Percentiles rank a stretch among this genome's conserved stretches.
These are phyloP conservation scores for Usnea hakonensis DNA, from an alignment of 495 filamentous ascomycete species.

Conservation along the genomic window DNA sequence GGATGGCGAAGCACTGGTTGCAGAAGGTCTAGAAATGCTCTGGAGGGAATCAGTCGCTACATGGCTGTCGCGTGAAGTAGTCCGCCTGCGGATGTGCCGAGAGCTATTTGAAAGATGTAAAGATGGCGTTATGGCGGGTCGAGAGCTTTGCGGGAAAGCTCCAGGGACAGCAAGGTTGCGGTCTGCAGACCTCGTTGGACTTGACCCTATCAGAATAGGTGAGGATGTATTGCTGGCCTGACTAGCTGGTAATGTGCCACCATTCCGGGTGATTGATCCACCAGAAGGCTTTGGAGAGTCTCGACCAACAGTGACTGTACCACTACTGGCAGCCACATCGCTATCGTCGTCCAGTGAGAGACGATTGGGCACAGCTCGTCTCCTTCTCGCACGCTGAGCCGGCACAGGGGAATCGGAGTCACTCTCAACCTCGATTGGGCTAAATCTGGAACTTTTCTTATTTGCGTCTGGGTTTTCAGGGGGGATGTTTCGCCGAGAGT, in stretches of 20 bases:
- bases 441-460: not conserved
- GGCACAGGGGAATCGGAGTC: constrained; percentile 19
- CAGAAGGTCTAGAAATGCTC: not conserved
- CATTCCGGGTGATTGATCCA: not conserved
- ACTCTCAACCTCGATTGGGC: constrained; percentile 16
- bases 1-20: not conserved
- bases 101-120: not conserved
- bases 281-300: constrained; percentile 1
- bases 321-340: constrained; percentile 11
- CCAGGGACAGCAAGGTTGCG: not conserved
- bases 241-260: not conserved
- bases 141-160: not conserved
- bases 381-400: constrained; percentile 9
- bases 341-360: constrained; percentile 12
- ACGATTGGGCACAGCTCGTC: constrained; percentile 3
- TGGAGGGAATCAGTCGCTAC: not conserved
- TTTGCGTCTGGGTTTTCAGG: not conserved
- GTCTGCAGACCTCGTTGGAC: constrained; percentile 1
- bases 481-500: not conserved
- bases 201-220: constrained; percentile 15
- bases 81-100: not conserved
- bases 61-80: not conserved
- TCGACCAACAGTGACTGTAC: constrained; percentile 12
- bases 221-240: constrained; percentile 6
- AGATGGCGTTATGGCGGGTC: not conserved